Conservation (phyloP, 2,329 filamentous ascomycete species). For the Pseudocercospora musae region DNA sequence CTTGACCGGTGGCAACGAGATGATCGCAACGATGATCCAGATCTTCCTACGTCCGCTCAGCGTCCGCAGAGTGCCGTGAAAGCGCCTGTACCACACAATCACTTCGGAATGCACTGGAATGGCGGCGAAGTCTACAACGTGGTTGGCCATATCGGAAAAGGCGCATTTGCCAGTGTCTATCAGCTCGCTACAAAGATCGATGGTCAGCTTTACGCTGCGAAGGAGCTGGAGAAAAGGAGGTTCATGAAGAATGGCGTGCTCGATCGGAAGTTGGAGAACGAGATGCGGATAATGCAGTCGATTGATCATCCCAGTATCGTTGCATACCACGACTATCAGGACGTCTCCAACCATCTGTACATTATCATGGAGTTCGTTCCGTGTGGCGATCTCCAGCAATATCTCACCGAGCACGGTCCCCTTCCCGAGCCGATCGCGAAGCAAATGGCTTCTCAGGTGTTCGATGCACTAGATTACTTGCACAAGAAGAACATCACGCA, state of each 20-base stretch:
- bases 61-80: conserved; percentile 19
- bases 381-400: conserved; percentile 75
- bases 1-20: conserved; percentile 7
- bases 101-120: conserved; percentile 70
- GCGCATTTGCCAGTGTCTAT: conserved; percentile 92
- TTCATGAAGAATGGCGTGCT: conserved; percentile 91
- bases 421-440: conserved; percentile 69
- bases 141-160: conserved; percentile 77
- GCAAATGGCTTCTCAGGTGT: conserved; percentile 69
- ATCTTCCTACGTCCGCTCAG: conserved; percentile 7
- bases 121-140: conserved; percentile 84
- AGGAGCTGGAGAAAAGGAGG: conserved; percentile 87
- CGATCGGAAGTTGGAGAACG: conserved; percentile 90
- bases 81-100: conserved; percentile 30
- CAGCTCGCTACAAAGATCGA: conserved; percentile 82
- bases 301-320: conserved; percentile 88
- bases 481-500: conserved; percentile 89
- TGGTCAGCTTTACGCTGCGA: conserved; percentile 81
- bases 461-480: conserved; percentile 80
- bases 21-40: conserved; percentile 2
- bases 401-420: conserved; percentile 59
- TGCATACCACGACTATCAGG: conserved; percentile 82
- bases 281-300: conserved; percentile 91
- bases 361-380: conserved; percentile 96
- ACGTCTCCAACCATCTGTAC: conserved; percentile 75